Percentiles rank a stretch among this genome's conserved stretches.
Evolutionary conservation across 352 stramenopile species (phyloP).

Genomic region (Globisporangium canariense): DNA sequence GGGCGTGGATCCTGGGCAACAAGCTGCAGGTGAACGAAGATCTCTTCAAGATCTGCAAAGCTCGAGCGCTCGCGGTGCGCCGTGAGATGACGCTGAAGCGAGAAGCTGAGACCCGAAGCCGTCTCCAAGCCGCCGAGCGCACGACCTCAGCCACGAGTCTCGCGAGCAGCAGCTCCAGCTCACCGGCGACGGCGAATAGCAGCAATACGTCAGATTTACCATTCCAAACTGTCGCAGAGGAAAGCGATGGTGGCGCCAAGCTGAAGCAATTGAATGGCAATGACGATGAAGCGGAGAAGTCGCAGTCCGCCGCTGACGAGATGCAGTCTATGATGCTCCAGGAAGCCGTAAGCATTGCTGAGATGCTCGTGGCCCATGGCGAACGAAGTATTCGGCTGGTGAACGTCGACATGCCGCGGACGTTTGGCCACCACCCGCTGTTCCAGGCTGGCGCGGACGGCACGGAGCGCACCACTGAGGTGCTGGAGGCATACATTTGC

Average conservation of each 20-base stretch:
- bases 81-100: slow-evolving; percentile 74
- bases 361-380: slow-evolving; percentile 75
- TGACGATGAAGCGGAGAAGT: slow-evolving; percentile 8
- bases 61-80: slow-evolving; percentile 63
- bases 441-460: slow-evolving; percentile 75
- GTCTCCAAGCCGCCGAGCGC: slow-evolving; percentile 8
- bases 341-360: slow-evolving; percentile 69
- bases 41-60: slow-evolving; percentile 80
- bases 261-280: background rate
- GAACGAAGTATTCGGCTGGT: slow-evolving; percentile 85
- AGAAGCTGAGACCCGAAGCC: slow-evolving; percentile 30
- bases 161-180: slow-evolving; percentile 14
- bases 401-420: slow-evolving; percentile 81
- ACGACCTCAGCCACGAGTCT: slow-evolving; percentile 13
- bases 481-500: slow-evolving; percentile 85
- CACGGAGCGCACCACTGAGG: slow-evolving; percentile 68
- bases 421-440: slow-evolving; percentile 76
- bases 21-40: slow-evolving; percentile 84
- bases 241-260: background rate
- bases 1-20: slow-evolving; percentile 80
- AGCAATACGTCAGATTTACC: slow-evolving; percentile 10
- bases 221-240: background rate
- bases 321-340: slow-evolving; percentile 34
- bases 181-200: slow-evolving; percentile 13
- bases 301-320: background rate